phyloP scores from a whole-genome alignment of 352 stramenopile species.

The Globisporangium megalacanthum region DNA sequence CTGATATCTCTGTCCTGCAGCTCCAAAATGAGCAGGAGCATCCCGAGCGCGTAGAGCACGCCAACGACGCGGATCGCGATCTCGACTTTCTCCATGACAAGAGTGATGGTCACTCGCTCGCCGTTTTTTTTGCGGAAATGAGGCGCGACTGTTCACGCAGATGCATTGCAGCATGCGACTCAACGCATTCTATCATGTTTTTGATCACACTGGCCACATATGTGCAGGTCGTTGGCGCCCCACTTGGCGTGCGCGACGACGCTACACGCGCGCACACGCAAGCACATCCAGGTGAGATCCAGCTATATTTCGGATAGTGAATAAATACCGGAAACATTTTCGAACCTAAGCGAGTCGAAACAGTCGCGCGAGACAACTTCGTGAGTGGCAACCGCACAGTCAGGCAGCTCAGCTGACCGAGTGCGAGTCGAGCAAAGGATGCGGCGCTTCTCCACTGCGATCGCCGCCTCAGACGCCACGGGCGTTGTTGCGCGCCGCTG shows the following conservation, averaged over 20 bases:
- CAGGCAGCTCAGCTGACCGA: no score
- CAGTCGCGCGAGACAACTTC: not conserved
- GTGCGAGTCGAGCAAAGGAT: conserved; percentile 1
- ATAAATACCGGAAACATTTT: no score
- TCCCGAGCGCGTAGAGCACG: conserved; percentile 43
- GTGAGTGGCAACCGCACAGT: no score
- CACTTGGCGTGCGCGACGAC: no score
- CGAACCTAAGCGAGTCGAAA: not conserved
- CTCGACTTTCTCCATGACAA: conserved; percentile 57
- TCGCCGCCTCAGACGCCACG: not conserved
- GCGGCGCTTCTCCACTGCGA: conserved; percentile 3
- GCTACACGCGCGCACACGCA: no score
- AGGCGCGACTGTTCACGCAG: no score
- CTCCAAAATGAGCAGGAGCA: conserved; percentile 45
- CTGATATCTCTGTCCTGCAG: conserved; percentile 54
- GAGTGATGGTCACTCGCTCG: not conserved
- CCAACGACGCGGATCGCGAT: conserved; percentile 60
- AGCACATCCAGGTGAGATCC: no score
- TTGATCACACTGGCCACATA: no score
- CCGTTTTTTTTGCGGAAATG: no score
- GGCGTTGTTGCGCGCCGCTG: not conserved
- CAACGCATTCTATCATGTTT: not conserved
- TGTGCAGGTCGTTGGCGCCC: no score
- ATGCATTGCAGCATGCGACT: not conserved
- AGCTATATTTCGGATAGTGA: no score